Evolutionary conservation across 768 basidiomycete genomes (phyloP).

Genomic region (Macrocybe gigantea): DNA sequence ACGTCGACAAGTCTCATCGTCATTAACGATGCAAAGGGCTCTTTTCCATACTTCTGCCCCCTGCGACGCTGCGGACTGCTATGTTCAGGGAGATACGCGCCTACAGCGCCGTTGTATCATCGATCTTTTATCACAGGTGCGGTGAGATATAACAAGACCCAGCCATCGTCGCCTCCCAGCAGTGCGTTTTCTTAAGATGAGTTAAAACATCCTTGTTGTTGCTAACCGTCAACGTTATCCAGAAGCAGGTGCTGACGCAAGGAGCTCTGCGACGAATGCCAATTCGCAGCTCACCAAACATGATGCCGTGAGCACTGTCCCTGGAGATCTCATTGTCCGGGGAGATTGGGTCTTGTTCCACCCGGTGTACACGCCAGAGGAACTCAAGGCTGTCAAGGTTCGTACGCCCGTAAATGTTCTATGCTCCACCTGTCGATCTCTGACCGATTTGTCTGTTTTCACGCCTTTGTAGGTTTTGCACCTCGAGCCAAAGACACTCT

Average conservation of each 20-base stretch:
- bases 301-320: conserved; percentile 48
- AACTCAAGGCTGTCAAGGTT: conserved; percentile 70
- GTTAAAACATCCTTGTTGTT: too few species aligned
- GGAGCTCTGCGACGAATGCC: conserved; percentile 9
- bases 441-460: not conserved
- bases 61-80: conserved; percentile 7
- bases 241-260: not conserved
- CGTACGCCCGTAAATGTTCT: conserved; percentile 2
- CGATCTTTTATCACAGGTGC: conserved; percentile 8
- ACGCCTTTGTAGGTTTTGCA: conserved; percentile 54
- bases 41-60: conserved; percentile 7
- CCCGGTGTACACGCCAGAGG: conserved; percentile 79
- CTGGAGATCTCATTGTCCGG: conserved; percentile 33
- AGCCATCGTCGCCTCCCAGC: too few species aligned
- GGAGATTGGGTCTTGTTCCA: conserved; percentile 93
- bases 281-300: conserved; percentile 27
- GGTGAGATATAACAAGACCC: too few species aligned
- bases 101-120: conserved; percentile 6
- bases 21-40: conserved; percentile 4
- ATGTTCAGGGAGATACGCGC: conserved; percentile 5
- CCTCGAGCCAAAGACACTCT: conserved; percentile 51
- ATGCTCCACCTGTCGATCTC: not conserved
- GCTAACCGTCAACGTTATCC: too few species aligned
- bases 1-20: not conserved
- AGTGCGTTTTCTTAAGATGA: too few species aligned